Percentiles rank a stretch among this genome's conserved stretches.
These are phyloP conservation scores for Copromyces sp. DNA, from an alignment of 495 filamentous ascomycete species.

Conservation along the genomic window DNA sequence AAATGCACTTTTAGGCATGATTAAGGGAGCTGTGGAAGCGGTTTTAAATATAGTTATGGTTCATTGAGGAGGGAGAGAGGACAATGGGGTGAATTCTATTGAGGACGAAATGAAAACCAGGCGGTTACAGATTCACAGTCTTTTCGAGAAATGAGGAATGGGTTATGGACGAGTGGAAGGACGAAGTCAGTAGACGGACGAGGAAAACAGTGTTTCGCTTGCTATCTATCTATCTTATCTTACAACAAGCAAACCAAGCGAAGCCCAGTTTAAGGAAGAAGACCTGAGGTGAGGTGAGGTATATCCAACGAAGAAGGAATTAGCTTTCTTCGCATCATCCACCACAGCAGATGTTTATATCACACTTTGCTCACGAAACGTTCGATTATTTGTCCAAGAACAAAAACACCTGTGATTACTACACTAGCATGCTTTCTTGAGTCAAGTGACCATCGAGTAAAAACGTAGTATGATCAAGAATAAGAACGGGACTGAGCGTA, in stretches of 20 bases:
- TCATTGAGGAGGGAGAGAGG: no score
- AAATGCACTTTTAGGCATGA: conserved; percentile 78
- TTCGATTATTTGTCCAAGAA: not conserved
- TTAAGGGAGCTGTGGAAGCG: conserved; percentile 1
- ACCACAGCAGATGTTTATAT: not conserved
- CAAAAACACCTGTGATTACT: not conserved
- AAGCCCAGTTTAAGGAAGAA: not conserved
- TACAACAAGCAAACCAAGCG: not conserved
- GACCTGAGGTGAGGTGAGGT: not conserved
- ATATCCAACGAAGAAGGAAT: not conserved
- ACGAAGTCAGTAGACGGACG: not conserved
- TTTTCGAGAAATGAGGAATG: not conserved
- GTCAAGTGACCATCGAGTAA: not conserved
- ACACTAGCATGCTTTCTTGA: not conserved
- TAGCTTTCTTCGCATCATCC: not conserved
- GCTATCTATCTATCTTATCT: not conserved
- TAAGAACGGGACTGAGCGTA: no score
- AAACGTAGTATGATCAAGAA: not conserved
- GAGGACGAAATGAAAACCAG: no score
- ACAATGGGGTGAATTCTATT: no score
- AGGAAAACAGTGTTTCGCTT: not conserved
- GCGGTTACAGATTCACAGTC: no score
- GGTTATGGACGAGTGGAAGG: not conserved
- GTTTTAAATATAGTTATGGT: no score
- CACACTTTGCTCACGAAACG: not conserved